phyloP scores from a whole-genome alignment of 2,329 filamentous ascomycete species.

The Penicillium sp. region DNA sequence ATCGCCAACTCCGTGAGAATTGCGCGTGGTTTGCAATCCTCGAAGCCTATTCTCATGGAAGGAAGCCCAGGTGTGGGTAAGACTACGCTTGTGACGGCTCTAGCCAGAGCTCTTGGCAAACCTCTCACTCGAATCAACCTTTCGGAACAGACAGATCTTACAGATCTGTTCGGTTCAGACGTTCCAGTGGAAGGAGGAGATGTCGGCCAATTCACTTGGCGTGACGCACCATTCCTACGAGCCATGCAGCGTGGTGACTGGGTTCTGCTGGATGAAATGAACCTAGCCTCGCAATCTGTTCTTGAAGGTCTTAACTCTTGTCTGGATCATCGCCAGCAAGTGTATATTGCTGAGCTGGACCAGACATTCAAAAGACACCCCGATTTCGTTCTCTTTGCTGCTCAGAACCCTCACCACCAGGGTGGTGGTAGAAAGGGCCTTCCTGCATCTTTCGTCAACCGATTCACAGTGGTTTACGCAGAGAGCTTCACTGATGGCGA shows the following conservation, averaged over 20 bases:
- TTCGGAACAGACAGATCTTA: slow-evolving; percentile 95
- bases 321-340: slow-evolving; percentile 91
- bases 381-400: slow-evolving; percentile 90
- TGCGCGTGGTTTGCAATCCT: slow-evolving; percentile 79
- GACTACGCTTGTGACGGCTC: slow-evolving; percentile 83
- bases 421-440: slow-evolving; percentile 92
- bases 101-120: slow-evolving; percentile 75
- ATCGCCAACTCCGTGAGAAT: slow-evolving; percentile 87
- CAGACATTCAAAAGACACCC: slow-evolving; percentile 88
- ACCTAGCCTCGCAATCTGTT: slow-evolving; percentile 92
- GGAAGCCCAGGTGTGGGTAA: slow-evolving; percentile 98
- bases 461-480: slow-evolving; percentile 96
- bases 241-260: slow-evolving; percentile 97
- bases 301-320: slow-evolving; percentile 95
- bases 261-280: slow-evolving; percentile 98
- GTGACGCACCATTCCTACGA: slow-evolving; percentile 89
- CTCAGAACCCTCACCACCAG: slow-evolving; percentile 96
- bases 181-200: slow-evolving; percentile 90
- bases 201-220: slow-evolving; percentile 89
- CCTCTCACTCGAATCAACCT: slow-evolving; percentile 91
- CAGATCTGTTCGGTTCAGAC: slow-evolving; percentile 96
- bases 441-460: slow-evolving; percentile 93
- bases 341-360: slow-evolving; percentile 92
- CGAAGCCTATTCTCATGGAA: slow-evolving; percentile 89
- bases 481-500: slow-evolving; percentile 83